Evolutionary conservation across 1,139 yeast species (phyloP), one percentile per base, ranked within the genome.

Genomic region (Pichiaceae sp.): DNA sequence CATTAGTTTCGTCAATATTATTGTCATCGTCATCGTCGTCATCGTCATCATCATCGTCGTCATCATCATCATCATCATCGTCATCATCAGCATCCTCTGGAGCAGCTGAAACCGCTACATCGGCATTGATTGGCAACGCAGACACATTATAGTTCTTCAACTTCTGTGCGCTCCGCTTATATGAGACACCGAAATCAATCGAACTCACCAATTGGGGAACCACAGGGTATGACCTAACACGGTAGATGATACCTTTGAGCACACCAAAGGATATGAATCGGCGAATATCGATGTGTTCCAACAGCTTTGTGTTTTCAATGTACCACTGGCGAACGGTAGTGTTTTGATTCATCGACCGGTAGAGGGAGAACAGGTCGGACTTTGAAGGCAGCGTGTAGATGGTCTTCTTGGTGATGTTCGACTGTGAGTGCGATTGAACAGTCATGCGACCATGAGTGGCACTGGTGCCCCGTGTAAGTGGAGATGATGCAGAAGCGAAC

Each of bases 231-330:
- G 86, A 66, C 42, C 83, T 72, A 1, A 87, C 84, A 36, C 97
- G 62, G 55, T 87, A 87, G 15, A 93, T 79, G 6, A 93, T 56
- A 1, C 94, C 87, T 44, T 86, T 72, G 28, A 86, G 64, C 3
- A 86, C 70, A 0, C 98, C 99, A 64, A 89, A 93, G 21, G 87
- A 78, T 14, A 91, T 66, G 50, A 93, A 85, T 35, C 95, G 63
- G 42, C 97, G 66, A 2, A 91, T 66, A 56, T 93, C 98, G 30
- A 93, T 75, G 47, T 75, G 72, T 21, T 63, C 61, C 23, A 93
- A 60, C 7, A 65, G 60, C 34, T 72, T 70, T 29, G 67, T 68
- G 52, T 93, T 82, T 43, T 75, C 70, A 28, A 59, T 68, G 53
- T 76, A 84, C 97, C 98, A 93, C 30, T 82, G 87, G 45, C 77